Base-by-base conservation (phyloP, 2,329 filamentous ascomycete species). In the Sclerotinia subarctica region DNA sequence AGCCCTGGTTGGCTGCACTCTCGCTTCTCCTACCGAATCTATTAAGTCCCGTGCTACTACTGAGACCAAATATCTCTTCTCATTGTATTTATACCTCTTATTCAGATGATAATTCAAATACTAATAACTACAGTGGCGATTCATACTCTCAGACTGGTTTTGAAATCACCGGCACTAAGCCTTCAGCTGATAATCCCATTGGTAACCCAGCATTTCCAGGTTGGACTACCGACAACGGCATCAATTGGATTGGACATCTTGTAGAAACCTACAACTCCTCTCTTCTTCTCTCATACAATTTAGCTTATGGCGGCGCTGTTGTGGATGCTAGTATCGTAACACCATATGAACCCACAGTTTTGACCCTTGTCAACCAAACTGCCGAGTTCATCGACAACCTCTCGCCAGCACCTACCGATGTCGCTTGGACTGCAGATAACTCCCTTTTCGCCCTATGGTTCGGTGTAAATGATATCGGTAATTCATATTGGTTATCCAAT, bases 391-490 rank as follows among this genome's bases (percentile, higher is more conserved):
- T 69, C 59, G 68, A 68, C 21, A 75, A 74, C 77, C 75, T 80
- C 76, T 71, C 78, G 21, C 72, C 78, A 1, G 71, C 73, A 2
- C 77, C 78, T 3, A 73, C 72, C 6, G 73, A 76, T 53, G 77
- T 78, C 5, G 77, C 79, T 24, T 82, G 81, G 81, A 76, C 73
- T 0, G 72, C 77, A 5, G 69, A 70, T 2, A 77, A 82, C 67
- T 77, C 81, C 0, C 68, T 85, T 2, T 83, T 83, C 62, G 79
- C 78, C 0, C 72, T 85, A 6, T 85, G 83, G 81, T 84, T 85
- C 17, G 84, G 84, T 3, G 81, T 85, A 67, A 85, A 85, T 67
- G 83, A 84, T 69, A 79, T 86, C 2, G 81, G 81, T 0, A 82
- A 83, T 59, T 79, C 78, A 1, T 84, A 79, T 69, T 80, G 72